These are phyloP conservation scores for Barnettozyma californica DNA, from an alignment of 805 yeast species.

Conservation along the genomic window DNA sequence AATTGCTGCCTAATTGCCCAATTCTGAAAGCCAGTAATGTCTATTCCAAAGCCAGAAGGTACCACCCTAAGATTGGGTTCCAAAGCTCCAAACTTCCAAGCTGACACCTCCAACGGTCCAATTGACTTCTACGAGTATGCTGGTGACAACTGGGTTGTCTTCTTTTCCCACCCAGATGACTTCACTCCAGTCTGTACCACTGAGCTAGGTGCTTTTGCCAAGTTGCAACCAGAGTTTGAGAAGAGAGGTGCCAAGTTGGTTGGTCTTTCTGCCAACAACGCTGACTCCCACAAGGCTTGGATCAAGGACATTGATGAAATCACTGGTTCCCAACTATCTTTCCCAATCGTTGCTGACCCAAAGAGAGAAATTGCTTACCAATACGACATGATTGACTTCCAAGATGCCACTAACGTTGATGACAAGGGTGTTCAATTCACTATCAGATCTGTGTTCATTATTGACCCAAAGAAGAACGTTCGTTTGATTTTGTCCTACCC, in stretches of 20 bases:
- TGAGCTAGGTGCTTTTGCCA: slow-evolving; percentile 71
- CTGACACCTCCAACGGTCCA: slow-evolving; percentile 58
- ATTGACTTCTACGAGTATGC: slow-evolving; percentile 59
- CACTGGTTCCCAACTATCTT: slow-evolving; percentile 49
- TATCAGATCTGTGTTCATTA: slow-evolving; percentile 65
- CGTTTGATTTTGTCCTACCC: slow-evolving; percentile 64
- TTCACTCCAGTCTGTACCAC: slow-evolving; percentile 80
- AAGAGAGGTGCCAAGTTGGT: slow-evolving; percentile 61
- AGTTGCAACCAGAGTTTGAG: slow-evolving; percentile 62
- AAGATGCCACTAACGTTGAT: slow-evolving; percentile 62
- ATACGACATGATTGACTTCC: slow-evolving; percentile 69
- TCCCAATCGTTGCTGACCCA: slow-evolving; percentile 69
- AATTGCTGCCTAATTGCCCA: neutral
- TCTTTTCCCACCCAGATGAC: slow-evolving; percentile 74
- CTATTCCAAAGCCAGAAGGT: slow-evolving; percentile 36
- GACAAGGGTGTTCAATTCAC: slow-evolving; percentile 62
- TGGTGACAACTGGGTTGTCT: slow-evolving; percentile 58
- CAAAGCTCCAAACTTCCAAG: slow-evolving; percentile 62
- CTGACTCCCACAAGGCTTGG: slow-evolving; percentile 61
- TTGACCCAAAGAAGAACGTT: slow-evolving; percentile 61
- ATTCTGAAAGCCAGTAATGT: slow-evolving; percentile 24
- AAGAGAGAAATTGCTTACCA: slow-evolving; percentile 52
- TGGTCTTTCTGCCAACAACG: slow-evolving; percentile 62
- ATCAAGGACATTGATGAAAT: slow-evolving; percentile 67
- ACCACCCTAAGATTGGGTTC: slow-evolving; percentile 48